Evolutionary conservation across 1,284 basidiomycete species (phyloP), one percentile per base, ranked within the genome.

Genomic region (Heterobasidion occidentale): DNA sequence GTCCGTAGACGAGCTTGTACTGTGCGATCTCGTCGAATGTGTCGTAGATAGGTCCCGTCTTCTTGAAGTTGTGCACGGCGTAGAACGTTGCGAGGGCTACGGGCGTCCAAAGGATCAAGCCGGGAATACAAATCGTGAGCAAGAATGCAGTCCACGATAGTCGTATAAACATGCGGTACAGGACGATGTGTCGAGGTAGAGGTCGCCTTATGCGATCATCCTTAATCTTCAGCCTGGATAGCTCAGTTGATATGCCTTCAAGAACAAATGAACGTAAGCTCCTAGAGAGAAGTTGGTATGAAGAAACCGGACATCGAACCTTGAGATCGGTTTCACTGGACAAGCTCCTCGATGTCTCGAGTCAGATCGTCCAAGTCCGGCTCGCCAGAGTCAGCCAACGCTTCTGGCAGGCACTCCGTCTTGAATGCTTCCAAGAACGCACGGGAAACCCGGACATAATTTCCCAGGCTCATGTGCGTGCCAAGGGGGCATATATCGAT

Each of bases 21-120:
- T 94, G 90, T 5, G 91, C 90, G 61, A 94, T 90, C 69, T 93
- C 89, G 64, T 92, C 90, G 77, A 80, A 91, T 0, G 88, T 90
- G 64, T 92, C 86, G 74, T 85, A 88, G 36, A 87, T 77, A 0
- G 89, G 89, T 0, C 90, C 89, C 0, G 79, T 85, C 68, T 84
- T 86, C 70, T 86, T 84, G 77, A 87, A 85, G 60, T 84, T 82
- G 64, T 77, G 78, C 35, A 86, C 81, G 11, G 80, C 81, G 64
- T 81, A 77, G 63, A 83, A 78, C 11, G 88, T 81, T 52, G 87
- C 80, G 59, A 74, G 55, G 69, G 94, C 86, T 52, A 94, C 71
- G 9, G 90, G 84, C 54, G 86, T 61, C 93, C 92, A 88, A 59
- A 97, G 77, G 53, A 87, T 55, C 57, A 95, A 77, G 49, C 94